Conservation (phyloP, 306 rosid species). For the Parietaria judaica region DNA sequence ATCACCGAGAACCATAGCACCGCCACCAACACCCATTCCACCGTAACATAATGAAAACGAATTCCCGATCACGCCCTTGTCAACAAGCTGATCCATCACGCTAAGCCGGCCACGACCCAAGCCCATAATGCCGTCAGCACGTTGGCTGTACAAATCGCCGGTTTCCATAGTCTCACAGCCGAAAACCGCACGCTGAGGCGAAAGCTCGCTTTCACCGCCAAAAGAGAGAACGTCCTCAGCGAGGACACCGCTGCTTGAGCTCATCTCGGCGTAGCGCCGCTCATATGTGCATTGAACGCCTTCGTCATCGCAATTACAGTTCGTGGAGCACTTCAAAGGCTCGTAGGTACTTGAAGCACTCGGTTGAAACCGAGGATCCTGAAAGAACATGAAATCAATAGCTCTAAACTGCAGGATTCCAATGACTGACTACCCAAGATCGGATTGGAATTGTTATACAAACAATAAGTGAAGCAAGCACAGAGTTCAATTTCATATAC, state of each 20-base stretch:
- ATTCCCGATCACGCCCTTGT: slow-evolving; percentile 35
- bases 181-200: slow-evolving; percentile 46
- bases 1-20: slow-evolving; percentile 47
- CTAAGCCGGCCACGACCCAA: slow-evolving; percentile 46
- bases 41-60: slow-evolving; percentile 49
- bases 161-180: slow-evolving; percentile 47
- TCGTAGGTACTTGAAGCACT: slow-evolving; percentile 31
- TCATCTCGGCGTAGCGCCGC: slow-evolving; percentile 46
- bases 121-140: slow-evolving; percentile 50
- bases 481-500: neutral
- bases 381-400: neutral
- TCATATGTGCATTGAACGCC: slow-evolving; percentile 42
- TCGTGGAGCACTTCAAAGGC: slow-evolving; percentile 35
- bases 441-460: too few relatives aligned
- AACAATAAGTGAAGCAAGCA: neutral
- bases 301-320: slow-evolving; percentile 33
- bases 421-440: too few relatives aligned
- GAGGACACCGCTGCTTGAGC: slow-evolving; percentile 46
- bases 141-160: slow-evolving; percentile 47
- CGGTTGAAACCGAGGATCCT: slow-evolving; percentile 46
- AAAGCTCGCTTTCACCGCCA: slow-evolving; percentile 37
- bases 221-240: slow-evolving; percentile 40
- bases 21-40: slow-evolving; percentile 54
- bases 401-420: neutral
- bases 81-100: slow-evolving; percentile 50